Percentiles rank a stretch among this genome's conserved stretches.
Evolutionary conservation across 768 basidiomycete genomes (phyloP).

Genomic region (Kondoa malvinella): DNA sequence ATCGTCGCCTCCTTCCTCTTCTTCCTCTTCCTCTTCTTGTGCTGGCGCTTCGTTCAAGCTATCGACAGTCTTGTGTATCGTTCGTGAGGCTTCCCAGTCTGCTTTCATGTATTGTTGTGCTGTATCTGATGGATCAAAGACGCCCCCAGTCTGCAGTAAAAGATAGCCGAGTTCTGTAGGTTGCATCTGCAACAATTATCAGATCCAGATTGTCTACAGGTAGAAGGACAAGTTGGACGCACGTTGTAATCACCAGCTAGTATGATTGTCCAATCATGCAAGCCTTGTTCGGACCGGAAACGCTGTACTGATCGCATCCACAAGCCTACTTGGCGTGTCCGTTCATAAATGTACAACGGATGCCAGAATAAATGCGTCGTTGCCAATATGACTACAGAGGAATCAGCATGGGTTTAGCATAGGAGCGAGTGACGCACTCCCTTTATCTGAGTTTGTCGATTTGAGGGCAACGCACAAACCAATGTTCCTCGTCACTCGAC

Average conservation of each 20-base stretch:
- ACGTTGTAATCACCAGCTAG: conserved; percentile 13
- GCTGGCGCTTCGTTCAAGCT: not conserved
- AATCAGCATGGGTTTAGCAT: conserved; percentile 4
- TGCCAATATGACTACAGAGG: not conserved
- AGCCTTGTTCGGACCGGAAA: conserved; percentile 3
- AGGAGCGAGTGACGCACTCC: too few relatives aligned
- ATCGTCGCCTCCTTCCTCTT: conserved; percentile 10
- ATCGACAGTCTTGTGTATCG: not conserved
- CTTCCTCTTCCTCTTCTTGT: conserved; percentile 13
- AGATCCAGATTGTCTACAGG: too few relatives aligned
- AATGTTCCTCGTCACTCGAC: conserved; percentile 15
- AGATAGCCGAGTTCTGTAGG: conserved; percentile 15
- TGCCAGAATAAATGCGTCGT: conserved; percentile 19
- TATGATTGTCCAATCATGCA: conserved; percentile 13
- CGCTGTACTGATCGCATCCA: conserved; percentile 7
- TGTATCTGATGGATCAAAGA: not conserved
- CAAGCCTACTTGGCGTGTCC: conserved; percentile 12
- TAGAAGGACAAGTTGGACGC: not conserved
- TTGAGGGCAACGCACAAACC: conserved; percentile 14
- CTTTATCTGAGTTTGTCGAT: conserved; percentile 1
- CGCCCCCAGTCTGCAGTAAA: conserved; percentile 3
- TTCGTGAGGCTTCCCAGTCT: not conserved
- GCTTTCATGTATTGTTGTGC: not conserved
- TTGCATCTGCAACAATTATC: too few relatives aligned
- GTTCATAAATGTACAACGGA: conserved; percentile 14